Percentiles rank a stretch among this genome's conserved stretches.
Evolutionary conservation across 768 basidiomycete species (phyloP).

Genomic region (Russula ochroleuca): DNA sequence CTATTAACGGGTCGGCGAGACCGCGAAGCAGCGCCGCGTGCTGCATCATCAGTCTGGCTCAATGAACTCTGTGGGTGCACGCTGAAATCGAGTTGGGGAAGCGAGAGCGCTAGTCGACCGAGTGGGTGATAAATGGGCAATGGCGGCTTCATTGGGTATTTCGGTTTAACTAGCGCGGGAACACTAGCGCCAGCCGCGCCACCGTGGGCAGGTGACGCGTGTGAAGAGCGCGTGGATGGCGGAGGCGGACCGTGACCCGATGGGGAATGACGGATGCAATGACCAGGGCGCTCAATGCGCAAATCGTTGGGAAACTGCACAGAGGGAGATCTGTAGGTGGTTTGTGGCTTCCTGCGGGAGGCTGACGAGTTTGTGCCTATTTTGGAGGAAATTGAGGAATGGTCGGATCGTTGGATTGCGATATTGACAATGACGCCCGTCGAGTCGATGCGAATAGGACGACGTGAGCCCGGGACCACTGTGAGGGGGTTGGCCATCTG

Average conservation of each 20-base stretch:
- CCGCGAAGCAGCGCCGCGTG: conserved; percentile 18
- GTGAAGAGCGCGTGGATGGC: conserved; percentile 11
- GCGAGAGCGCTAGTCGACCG: conserved; percentile 25
- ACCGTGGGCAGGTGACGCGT: conserved; percentile 10
- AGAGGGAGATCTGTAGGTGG: conserved; percentile 28
- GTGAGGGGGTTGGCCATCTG: conserved; percentile 22
- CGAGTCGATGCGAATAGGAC: conserved; percentile 26
- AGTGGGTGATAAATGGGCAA: conserved; percentile 27
- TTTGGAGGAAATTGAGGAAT: conserved; percentile 20
- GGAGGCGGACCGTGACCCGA: conserved; percentile 15
- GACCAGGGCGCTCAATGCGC: conserved; percentile 27
- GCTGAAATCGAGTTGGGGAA: conserved; percentile 25
- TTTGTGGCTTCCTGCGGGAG: conserved; percentile 26
- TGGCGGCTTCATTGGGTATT: conserved; percentile 24
- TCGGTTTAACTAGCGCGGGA: neutral
- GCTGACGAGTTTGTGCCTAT: conserved; percentile 12
- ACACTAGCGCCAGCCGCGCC: neutral
- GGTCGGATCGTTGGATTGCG: conserved; percentile 13
- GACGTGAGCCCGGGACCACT: conserved; percentile 27
- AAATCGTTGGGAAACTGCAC: conserved; percentile 20
- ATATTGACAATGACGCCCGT: conserved; percentile 25
- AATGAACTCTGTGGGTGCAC: conserved; percentile 1
- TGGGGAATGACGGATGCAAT: conserved; percentile 7
- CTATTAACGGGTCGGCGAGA: conserved; percentile 24
- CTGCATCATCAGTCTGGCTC: conserved; percentile 16